Evolutionary conservation across 2,329 filamentous ascomycete species (phyloP).

Genomic region (Nigrospora osmanthi): DNA sequence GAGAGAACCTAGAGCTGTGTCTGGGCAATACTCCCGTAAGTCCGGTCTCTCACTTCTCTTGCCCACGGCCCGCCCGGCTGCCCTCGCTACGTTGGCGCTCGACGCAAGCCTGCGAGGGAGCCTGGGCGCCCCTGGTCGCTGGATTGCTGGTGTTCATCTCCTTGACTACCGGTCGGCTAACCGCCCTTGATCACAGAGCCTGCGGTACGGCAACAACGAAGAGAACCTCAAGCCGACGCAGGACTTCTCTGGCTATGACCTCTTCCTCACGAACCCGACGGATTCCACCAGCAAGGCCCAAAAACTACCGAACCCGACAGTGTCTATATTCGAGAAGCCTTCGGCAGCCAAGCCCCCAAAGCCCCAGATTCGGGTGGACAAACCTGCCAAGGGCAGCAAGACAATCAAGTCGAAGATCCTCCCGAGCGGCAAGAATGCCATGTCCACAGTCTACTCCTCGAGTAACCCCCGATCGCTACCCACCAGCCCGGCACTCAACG

Average conservation of each 20-base stretch:
- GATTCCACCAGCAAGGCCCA: constrained; percentile 37
- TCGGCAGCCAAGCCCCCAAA: constrained; percentile 7
- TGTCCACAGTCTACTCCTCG: constrained; percentile 33
- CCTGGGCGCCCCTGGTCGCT: constrained; percentile 1
- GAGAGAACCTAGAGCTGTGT: constrained; percentile 47
- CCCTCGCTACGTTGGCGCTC: neutral
- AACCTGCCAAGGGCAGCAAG: constrained; percentile 22
- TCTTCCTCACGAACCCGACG: constrained; percentile 47
- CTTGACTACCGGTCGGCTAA: neutral
- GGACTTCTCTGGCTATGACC: constrained; percentile 43
- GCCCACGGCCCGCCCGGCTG: constrained; percentile 1
- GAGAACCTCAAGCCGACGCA: constrained; percentile 36
- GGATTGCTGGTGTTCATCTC: neutral
- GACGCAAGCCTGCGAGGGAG: too few species aligned
- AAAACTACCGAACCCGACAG: constrained; percentile 40
- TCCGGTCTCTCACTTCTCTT: constrained; percentile 10
- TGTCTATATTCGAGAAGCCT: constrained; percentile 40
- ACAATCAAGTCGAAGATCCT: constrained; percentile 16
- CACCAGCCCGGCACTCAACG: constrained; percentile 47
- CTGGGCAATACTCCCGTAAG: constrained; percentile 54
- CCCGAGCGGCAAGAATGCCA: constrained; percentile 26
- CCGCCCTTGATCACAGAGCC: constrained; percentile 29
- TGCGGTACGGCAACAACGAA: constrained; percentile 44
- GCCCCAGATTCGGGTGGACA: constrained; percentile 9
- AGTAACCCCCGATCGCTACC: constrained; percentile 37